Conservation (phyloP, 805 yeast species). For the Myxozyma lipomycoides region DNA sequence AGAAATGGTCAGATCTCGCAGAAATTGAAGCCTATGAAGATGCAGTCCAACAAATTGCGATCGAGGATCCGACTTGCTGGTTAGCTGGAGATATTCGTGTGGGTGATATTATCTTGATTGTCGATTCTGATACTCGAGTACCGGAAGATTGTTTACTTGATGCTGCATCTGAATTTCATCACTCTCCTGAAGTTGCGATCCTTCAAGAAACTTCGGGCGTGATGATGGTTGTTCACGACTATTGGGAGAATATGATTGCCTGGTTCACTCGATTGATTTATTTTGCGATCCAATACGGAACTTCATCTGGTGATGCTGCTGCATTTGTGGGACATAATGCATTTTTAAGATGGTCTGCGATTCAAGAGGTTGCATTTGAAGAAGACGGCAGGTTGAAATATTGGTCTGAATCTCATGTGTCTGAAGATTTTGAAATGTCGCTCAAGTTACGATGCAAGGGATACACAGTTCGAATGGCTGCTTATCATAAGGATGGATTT, state of each 20-base stretch:
- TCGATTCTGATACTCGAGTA: conserved; percentile 24
- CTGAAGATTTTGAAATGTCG: conserved; percentile 25
- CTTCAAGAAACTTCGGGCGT: conserved; percentile 20
- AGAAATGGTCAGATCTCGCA: conserved; percentile 17
- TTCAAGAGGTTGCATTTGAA: conserved; percentile 18
- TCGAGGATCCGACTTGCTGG: conserved; percentile 10
- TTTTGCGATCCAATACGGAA: conserved; percentile 21
- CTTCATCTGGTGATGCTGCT: conserved; percentile 22
- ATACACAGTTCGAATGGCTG: conserved; percentile 11
- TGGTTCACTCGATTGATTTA: conserved; percentile 25
- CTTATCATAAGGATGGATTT: conserved; percentile 16
- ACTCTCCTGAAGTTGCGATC: conserved; percentile 23
- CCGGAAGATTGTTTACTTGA: conserved; percentile 25
- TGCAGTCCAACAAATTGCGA: conserved; percentile 5
- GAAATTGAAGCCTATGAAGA: conserved; percentile 14
- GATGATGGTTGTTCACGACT: conserved; percentile 20
- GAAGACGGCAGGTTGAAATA: conserved; percentile 19
- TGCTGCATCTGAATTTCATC: conserved; percentile 22
- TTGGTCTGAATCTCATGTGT: conserved; percentile 24
- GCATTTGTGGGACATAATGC: conserved; percentile 26
- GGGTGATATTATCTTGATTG: conserved; percentile 19
- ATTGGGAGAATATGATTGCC: conserved; percentile 23
- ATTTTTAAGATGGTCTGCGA: conserved; percentile 22
- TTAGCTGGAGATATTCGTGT: conserved; percentile 24
- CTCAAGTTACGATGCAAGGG: conserved; percentile 19